These are phyloP conservation scores for Oryza punctata DNA, from an alignment of 176 grass and related monocot species.

Conservation along the genomic window DNA sequence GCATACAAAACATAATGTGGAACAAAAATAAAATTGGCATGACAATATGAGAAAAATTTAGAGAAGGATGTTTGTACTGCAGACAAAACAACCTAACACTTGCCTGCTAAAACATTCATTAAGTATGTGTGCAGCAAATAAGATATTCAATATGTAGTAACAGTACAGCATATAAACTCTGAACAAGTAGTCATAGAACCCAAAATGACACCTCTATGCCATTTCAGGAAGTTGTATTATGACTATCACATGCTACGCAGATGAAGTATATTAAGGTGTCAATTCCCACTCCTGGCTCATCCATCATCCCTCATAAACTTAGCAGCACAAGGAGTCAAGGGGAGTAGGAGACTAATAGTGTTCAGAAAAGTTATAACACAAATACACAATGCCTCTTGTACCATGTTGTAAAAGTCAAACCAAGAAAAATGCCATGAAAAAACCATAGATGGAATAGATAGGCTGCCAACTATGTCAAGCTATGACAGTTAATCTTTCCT, in stretches of 20 bases:
- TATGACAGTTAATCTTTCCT: neutral
- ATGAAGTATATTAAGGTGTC: neutral
- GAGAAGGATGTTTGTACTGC: neutral
- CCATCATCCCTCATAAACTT: constrained; percentile 4
- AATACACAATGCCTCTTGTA: neutral
- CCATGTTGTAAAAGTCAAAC: neutral
- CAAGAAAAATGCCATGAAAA: neutral
- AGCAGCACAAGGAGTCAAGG: neutral
- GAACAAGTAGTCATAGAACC: constrained; percentile 15
- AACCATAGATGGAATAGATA: neutral
- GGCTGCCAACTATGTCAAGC: neutral
- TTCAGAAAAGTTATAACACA: neutral
- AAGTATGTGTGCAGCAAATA: constrained; percentile 9
- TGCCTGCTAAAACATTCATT: neutral
- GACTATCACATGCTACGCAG: neutral
- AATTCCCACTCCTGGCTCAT: neutral
- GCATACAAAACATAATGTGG: neutral
- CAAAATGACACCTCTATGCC: neutral
- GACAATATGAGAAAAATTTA: constrained; percentile 2
- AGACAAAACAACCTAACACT: constrained; percentile 1
- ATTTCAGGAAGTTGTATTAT: neutral
- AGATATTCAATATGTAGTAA: neutral
- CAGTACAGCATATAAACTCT: neutral
- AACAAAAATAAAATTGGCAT: neutral
- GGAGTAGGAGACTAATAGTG: neutral